Conservation (phyloP, 306 rosid genomes). For the Gillenia trifoliata region DNA sequence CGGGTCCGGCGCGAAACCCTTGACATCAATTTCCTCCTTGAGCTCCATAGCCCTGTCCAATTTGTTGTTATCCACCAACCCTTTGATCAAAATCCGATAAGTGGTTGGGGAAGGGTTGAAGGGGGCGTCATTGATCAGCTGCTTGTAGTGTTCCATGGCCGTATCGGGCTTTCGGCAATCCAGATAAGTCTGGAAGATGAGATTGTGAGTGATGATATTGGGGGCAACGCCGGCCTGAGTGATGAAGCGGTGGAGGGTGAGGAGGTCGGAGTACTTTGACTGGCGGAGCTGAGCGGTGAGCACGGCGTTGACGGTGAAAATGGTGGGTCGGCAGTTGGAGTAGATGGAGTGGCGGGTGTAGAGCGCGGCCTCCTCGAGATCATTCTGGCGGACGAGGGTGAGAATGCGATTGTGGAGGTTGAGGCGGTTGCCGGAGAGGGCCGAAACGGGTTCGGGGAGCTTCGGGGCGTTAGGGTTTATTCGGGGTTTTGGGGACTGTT, state of each 20-base stretch:
- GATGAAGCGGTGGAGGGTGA: constrained; percentile 86
- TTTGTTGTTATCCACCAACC: constrained; percentile 70
- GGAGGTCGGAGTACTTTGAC: constrained; percentile 76
- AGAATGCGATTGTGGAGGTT: constrained; percentile 77
- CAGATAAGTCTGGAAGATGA: constrained; percentile 81
- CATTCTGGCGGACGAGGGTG: constrained; percentile 66
- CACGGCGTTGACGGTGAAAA: constrained; percentile 81
- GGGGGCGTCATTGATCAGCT: constrained; percentile 78
- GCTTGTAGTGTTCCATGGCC: constrained; percentile 86
- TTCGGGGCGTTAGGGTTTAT: constrained; percentile 82
- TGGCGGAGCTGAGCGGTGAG: constrained; percentile 79
- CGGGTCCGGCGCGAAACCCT: constrained; percentile 65
- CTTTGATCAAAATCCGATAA: constrained; percentile 60
- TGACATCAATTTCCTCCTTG: constrained; percentile 58
- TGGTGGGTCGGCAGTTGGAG: constrained; percentile 91
- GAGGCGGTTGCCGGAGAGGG: constrained; percentile 75
- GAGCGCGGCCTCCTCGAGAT: constrained; percentile 89
- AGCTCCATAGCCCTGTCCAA: constrained; percentile 75
- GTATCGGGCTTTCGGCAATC: constrained; percentile 90
- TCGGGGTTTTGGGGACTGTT: constrained; percentile 27
- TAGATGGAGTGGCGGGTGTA: constrained; percentile 92
- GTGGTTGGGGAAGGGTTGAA: constrained; percentile 84
- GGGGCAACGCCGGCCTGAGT: constrained; percentile 93
- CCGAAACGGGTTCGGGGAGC: constrained; percentile 75
- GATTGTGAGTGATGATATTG: constrained; percentile 74